phyloP scores from a whole-genome alignment of 306 rosid species.

The Cucumis sativus region DNA sequence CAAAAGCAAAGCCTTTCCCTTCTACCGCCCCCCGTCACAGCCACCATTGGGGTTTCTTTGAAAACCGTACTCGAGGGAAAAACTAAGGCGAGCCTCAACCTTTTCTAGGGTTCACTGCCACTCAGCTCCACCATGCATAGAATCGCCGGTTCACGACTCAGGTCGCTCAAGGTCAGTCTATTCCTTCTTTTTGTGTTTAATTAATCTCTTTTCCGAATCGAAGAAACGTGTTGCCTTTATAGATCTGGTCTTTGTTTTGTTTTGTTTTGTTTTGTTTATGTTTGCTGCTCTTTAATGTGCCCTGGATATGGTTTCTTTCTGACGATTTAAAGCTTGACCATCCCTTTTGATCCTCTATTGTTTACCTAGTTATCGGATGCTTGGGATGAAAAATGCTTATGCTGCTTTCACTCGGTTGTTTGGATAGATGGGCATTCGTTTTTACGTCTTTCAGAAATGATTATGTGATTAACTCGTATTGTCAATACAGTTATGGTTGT shows the following conservation, averaged over 20 bases:
- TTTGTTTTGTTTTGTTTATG: not conserved
- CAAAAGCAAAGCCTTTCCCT: not conserved
- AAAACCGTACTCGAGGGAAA: too few species aligned
- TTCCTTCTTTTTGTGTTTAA: not conserved
- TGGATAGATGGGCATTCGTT: not conserved
- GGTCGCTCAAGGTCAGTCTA: conserved; percentile 58
- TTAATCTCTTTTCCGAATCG: not conserved
- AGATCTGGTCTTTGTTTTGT: conserved; percentile 8
- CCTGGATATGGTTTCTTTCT: not conserved
- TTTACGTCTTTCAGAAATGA: not conserved
- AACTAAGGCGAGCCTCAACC: not conserved
- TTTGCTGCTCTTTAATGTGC: not conserved
- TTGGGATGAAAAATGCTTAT: not conserved
- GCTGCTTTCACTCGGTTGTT: not conserved
- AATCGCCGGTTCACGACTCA: conserved; percentile 51
- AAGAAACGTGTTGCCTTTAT: not conserved
- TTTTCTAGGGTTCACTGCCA: conserved; percentile 8
- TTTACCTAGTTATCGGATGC: not conserved
- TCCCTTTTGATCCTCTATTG: not conserved
- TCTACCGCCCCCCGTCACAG: not conserved
- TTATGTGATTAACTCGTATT: not conserved
- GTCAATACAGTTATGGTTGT: not conserved
- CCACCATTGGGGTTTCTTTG: conserved; percentile 8
- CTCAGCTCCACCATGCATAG: conserved; percentile 38
- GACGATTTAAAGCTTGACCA: not conserved